phyloP scores from a whole-genome alignment of 2,329 filamentous ascomycete genomes.

The Trichophyton schoenleinii region DNA sequence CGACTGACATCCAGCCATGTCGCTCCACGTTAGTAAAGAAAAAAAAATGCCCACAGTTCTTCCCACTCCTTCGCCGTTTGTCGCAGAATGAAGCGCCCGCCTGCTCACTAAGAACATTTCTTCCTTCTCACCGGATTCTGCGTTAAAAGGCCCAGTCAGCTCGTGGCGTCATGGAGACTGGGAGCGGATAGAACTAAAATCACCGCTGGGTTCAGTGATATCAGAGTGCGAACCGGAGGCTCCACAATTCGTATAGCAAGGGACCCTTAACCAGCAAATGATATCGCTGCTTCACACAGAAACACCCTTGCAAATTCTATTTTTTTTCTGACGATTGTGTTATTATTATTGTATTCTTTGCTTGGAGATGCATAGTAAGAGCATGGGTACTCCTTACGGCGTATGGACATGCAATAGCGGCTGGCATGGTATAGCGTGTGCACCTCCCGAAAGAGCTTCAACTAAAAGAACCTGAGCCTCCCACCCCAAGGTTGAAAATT shows the following conservation, averaged over 20 bases:
- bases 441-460: background rate
- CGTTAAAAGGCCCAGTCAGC: background rate
- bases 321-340: too few species aligned
- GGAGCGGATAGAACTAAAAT: background rate
- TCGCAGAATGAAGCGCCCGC: background rate
- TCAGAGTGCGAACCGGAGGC: background rate
- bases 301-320: background rate
- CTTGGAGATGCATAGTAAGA: background rate
- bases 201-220: background rate
- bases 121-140: background rate
- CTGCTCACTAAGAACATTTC: background rate
- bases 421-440: background rate
- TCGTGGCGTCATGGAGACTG: background rate
- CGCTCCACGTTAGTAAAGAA: background rate
- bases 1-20: background rate
- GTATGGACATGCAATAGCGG: background rate
- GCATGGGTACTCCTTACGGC: background rate
- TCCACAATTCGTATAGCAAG: background rate
- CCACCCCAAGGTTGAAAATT: background rate
- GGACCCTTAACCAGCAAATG: background rate
- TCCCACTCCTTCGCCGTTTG: background rate
- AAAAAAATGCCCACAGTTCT: background rate
- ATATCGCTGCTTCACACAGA: background rate
- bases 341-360: background rate
- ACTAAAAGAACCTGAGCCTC: background rate